phyloP scores from a whole-genome alignment of 2,329 filamentous ascomycete genomes.

The Aspergillus amoenus region DNA sequence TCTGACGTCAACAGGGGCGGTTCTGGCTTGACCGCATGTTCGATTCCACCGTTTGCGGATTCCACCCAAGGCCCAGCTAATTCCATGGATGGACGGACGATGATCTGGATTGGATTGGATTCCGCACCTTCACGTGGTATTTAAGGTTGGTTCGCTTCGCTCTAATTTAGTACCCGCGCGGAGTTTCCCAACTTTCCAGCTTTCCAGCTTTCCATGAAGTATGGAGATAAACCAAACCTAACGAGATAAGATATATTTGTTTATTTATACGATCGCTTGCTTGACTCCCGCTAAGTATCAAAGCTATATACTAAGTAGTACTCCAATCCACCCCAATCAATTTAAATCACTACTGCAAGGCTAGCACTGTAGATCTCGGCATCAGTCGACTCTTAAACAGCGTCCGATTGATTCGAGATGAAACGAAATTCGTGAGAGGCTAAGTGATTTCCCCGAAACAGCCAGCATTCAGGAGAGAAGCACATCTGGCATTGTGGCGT shows the following conservation, averaged over 20 bases:
- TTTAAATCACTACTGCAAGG: background rate
- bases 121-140: background rate
- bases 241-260: background rate
- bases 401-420: background rate
- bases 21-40: background rate
- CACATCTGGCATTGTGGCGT: background rate
- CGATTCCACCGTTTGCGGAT: background rate
- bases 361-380: background rate
- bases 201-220: background rate
- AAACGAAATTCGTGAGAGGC: background rate
- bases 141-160: background rate
- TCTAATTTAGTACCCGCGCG: background rate
- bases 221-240: background rate
- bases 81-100: too few relatives aligned
- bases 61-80: background rate
- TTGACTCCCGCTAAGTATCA: conserved; percentile 11
- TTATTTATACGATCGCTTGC: conserved; percentile 2
- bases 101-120: background rate
- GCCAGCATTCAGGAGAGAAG: background rate
- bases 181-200: background rate
- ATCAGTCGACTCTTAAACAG: background rate
- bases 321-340: too few relatives aligned
- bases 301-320: conserved; percentile 3
- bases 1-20: background rate
- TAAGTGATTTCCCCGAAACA: background rate